A percentile compares a stretch with the other conserved stretches of the same genome.
Conservation (phyloP, 352 stramenopile species). For the Globisporangium camurandrum region DNA sequence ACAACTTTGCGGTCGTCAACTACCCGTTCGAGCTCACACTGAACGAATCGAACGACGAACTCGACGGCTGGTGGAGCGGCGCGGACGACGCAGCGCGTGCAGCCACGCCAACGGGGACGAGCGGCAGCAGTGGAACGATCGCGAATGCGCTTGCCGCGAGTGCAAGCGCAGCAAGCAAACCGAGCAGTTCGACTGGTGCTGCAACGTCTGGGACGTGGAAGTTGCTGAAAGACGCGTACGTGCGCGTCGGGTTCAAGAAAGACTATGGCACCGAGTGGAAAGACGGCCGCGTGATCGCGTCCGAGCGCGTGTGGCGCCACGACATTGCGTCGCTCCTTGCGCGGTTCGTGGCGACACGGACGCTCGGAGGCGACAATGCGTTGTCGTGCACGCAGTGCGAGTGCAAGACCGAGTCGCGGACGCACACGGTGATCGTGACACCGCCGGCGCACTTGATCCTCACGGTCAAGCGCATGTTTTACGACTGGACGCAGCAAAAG, state of each 20-base stretch:
- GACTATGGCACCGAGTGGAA: slow-evolving; percentile 87
- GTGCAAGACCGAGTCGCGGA: slow-evolving; percentile 71
- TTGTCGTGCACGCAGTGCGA: slow-evolving; percentile 64
- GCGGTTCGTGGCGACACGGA: slow-evolving; percentile 71
- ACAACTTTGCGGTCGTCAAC: slow-evolving; percentile 54
- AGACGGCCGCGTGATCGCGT: slow-evolving; percentile 65
- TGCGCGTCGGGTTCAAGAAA: slow-evolving; percentile 86
- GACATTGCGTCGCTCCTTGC: slow-evolving; percentile 78
- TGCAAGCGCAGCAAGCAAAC: neutral
- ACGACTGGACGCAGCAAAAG: slow-evolving; percentile 85
- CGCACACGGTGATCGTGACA: slow-evolving; percentile 74
- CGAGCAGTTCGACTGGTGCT: slow-evolving; percentile 5
- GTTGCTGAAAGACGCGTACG: slow-evolving; percentile 77
- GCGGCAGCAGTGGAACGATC: too few species aligned
- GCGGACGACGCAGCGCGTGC: slow-evolving; percentile 22
- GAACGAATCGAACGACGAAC: slow-evolving; percentile 38
- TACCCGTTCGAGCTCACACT: slow-evolving; percentile 64
- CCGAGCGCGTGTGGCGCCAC: slow-evolving; percentile 78
- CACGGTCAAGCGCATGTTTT: slow-evolving; percentile 87
- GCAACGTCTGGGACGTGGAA: slow-evolving; percentile 72
- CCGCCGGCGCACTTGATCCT: slow-evolving; percentile 80
- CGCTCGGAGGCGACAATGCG: slow-evolving; percentile 75
- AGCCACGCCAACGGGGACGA: neutral
- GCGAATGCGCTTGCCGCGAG: neutral
- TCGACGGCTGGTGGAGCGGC: slow-evolving; percentile 76